These are phyloP conservation scores for Phascolomyces articulosus DNA, from an alignment of 371 early-diverging fungal genomes.

Conservation along the genomic window DNA sequence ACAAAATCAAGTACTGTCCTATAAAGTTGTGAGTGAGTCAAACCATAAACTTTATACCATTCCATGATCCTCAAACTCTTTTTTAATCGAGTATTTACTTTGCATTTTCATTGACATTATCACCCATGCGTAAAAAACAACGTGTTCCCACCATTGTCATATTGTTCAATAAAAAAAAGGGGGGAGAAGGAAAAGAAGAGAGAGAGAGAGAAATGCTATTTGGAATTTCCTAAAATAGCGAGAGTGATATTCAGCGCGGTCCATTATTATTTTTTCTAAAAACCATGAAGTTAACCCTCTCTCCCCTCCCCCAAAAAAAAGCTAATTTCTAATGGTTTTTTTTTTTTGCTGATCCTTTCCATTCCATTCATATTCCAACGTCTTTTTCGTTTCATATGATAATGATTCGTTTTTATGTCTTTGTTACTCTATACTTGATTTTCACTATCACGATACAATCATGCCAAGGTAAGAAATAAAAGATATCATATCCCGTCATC, in stretches of 20 bases:
- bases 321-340: neutral
- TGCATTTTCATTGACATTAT: slow-evolving; percentile 15
- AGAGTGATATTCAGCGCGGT: neutral
- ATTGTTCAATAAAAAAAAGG: neutral
- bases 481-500: neutral
- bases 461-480: neutral
- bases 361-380: too few relatives aligned
- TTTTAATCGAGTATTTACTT: too few relatives aligned
- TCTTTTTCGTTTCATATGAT: neutral
- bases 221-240: neutral
- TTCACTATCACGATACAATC: neutral
- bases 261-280: neutral
- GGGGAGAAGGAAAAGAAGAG: neutral
- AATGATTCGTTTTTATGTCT: neutral
- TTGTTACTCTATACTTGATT: neutral
- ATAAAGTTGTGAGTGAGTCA: too few relatives aligned
- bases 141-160: slow-evolving; percentile 3
- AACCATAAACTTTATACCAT: too few relatives aligned
- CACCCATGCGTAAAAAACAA: slow-evolving; percentile 19
- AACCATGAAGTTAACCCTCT: neutral
- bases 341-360: neutral
- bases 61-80: too few relatives aligned
- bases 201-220: too few relatives aligned
- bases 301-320: too few relatives aligned
- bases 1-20: slow-evolving; percentile 16